Percentiles rank a stretch among this genome's conserved stretches.
phyloP scores from a whole-genome alignment of 257 asterid species.

The Solanum neorickii region DNA sequence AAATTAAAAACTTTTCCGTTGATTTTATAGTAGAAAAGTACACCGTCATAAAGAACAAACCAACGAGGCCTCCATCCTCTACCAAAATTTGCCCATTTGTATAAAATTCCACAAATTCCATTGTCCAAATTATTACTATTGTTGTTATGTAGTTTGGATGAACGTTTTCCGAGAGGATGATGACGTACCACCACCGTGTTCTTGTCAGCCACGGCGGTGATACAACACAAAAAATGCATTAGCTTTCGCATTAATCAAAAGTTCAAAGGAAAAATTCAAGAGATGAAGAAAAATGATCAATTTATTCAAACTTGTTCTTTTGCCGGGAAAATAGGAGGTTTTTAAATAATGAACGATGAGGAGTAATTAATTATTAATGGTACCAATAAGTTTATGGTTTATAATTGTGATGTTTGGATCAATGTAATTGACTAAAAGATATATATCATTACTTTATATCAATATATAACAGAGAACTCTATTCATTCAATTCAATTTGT shows the following conservation, averaged over 20 bases:
- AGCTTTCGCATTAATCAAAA: background rate
- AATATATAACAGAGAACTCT: too few species aligned
- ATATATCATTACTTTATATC: too few species aligned
- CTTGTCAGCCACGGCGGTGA: background rate
- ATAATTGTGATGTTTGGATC: background rate
- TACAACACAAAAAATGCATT: background rate
- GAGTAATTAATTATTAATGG: background rate
- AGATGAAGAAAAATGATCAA: background rate
- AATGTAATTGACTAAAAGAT: background rate
- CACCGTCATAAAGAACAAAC: conserved; percentile 13
- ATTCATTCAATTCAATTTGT: too few species aligned
- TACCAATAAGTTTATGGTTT: background rate
- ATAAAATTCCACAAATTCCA: conserved; percentile 10
- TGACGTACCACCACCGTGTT: background rate
- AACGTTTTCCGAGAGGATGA: background rate
- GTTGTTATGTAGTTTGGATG: background rate
- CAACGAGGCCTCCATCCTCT: conserved; percentile 15
- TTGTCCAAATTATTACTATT: background rate
- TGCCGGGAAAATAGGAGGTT: background rate
- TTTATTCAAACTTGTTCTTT: background rate
- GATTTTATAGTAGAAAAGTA: conserved; percentile 7
- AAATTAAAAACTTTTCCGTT: background rate
- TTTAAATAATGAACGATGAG: background rate
- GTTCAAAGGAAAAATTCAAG: background rate
- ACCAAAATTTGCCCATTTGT: conserved; percentile 12